Percentiles rank a stretch among this genome's conserved stretches.
Evolutionary conservation across 176 grass and related monocot species (phyloP).

Genomic region (Juncus inflexus): DNA sequence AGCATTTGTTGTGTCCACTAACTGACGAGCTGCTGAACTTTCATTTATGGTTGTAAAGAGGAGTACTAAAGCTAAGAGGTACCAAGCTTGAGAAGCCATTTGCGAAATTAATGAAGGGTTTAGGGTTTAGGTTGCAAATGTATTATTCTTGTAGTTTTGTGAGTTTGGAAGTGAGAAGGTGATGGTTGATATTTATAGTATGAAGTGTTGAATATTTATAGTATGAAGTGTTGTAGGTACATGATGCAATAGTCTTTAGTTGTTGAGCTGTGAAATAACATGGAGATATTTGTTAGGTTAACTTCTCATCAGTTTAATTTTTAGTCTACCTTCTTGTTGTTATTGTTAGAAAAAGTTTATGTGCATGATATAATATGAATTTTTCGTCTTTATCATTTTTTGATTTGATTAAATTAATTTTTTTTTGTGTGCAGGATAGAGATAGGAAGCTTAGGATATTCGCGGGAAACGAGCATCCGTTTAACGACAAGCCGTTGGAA

Average conservation of each 20-base stretch:
- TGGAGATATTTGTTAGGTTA: too few species aligned
- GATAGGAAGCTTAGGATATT: conserved; percentile 92
- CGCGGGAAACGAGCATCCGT: conserved; percentile 58
- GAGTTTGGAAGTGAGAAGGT: not conserved
- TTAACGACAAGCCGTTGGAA: conserved; percentile 59
- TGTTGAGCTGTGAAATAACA: not conserved
- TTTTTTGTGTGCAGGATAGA: conserved; percentile 47
- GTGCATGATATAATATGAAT: not conserved
- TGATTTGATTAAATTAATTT: not conserved
- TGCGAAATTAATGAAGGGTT: not conserved
- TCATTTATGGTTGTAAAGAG: not conserved
- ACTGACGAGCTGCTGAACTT: conserved; percentile 4
- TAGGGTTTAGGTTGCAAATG: not conserved
- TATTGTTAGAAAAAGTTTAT: not conserved
- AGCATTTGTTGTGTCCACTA: conserved; percentile 1
- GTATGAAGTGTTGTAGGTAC: not conserved
- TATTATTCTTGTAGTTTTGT: not conserved
- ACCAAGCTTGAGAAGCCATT: conserved; percentile 24
- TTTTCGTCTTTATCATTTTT: conserved; percentile 1
- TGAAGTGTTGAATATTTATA: conserved; percentile 15
- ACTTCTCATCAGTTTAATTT: too few species aligned
- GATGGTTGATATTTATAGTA: conserved; percentile 21
- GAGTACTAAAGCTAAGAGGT: conserved; percentile 10
- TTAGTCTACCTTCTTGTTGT: too few species aligned
- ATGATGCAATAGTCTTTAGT: not conserved